A percentile compares a stretch with the other conserved stretches of the same genome.
Conservation (phyloP, 2,329 filamentous ascomycete species). For the Didymella segeticola region DNA sequence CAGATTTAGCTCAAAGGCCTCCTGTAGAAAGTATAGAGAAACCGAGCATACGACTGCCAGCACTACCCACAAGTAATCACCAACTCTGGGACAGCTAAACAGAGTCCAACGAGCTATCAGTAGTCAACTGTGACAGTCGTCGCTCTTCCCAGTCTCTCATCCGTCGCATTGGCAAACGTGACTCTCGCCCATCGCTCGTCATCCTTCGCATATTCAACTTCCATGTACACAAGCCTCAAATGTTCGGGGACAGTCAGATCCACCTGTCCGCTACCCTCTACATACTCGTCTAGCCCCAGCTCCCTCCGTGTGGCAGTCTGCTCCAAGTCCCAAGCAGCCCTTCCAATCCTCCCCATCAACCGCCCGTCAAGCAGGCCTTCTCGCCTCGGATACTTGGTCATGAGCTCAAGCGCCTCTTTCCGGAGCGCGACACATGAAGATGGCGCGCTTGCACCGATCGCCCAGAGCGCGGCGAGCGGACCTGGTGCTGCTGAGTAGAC, state of each 20-base stretch:
- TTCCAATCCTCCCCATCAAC: slow-evolving; percentile 60
- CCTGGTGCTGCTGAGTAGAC: slow-evolving; percentile 38
- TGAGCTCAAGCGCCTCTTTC: slow-evolving; percentile 32
- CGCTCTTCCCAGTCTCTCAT: slow-evolving; percentile 21
- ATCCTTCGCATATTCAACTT: slow-evolving; percentile 27
- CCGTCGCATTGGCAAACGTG: slow-evolving; percentile 27
- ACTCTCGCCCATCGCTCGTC: slow-evolving; percentile 25
- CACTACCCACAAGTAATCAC: too few species aligned
- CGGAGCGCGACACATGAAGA: slow-evolving; percentile 29
- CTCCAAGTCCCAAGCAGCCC: slow-evolving; percentile 35
- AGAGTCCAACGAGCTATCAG: neutral
- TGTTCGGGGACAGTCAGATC: slow-evolving; percentile 29
- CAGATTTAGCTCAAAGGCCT: too few species aligned
- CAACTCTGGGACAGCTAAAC: too few species aligned
- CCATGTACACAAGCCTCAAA: slow-evolving; percentile 27
- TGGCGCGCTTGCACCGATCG: slow-evolving; percentile 30
- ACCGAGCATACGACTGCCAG: too few species aligned
- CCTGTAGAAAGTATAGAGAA: too few species aligned
- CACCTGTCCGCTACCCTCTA: slow-evolving; percentile 11
- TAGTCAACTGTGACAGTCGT: slow-evolving; percentile 15
- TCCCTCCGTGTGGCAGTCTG: slow-evolving; percentile 30
- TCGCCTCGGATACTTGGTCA: slow-evolving; percentile 48
- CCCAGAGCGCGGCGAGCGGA: slow-evolving; percentile 35
- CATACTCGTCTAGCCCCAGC: slow-evolving; percentile 14
- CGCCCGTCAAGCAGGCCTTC: slow-evolving; percentile 64